A percentile compares a stretch with the other conserved stretches of the same genome.
Evolutionary conservation across 331 rosid genomes (phyloP).

Genomic region (Rosa hybrid): DNA sequence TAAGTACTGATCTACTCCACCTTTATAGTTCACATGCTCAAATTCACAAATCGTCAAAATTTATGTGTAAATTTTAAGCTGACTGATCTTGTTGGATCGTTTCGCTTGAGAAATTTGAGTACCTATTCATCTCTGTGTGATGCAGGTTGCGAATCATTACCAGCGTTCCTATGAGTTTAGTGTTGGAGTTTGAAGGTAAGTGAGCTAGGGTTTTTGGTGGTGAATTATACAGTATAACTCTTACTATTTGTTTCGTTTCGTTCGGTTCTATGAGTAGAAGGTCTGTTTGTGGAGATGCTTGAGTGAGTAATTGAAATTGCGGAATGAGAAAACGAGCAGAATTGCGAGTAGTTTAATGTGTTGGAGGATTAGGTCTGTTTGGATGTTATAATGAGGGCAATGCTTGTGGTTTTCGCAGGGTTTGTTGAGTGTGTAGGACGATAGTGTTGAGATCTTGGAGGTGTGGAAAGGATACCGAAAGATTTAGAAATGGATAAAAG

Average conservation of each 20-base stretch:
- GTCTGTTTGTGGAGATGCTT: background rate
- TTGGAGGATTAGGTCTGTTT: background rate
- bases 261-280: background rate
- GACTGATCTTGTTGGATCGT: background rate
- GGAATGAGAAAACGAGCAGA: background rate
- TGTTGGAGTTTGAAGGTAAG: constrained; percentile 2
- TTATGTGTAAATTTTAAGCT: background rate
- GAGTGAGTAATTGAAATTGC: background rate
- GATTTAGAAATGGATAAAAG: constrained; percentile 50
- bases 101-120: background rate
- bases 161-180: background rate
- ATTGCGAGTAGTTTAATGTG: background rate
- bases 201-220: background rate
- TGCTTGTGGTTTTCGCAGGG: background rate
- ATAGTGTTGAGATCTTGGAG: constrained; percentile 19
- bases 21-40: background rate
- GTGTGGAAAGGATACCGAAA: constrained; percentile 3
- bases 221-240: background rate
- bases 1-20: background rate
- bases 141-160: background rate
- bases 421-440: background rate
- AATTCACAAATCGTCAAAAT: background rate
- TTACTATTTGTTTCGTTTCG: background rate
- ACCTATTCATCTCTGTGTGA: background rate
- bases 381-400: background rate